phyloP scores from a whole-genome alignment of 306 rosid species.

The Pyrus bretschneideri region DNA sequence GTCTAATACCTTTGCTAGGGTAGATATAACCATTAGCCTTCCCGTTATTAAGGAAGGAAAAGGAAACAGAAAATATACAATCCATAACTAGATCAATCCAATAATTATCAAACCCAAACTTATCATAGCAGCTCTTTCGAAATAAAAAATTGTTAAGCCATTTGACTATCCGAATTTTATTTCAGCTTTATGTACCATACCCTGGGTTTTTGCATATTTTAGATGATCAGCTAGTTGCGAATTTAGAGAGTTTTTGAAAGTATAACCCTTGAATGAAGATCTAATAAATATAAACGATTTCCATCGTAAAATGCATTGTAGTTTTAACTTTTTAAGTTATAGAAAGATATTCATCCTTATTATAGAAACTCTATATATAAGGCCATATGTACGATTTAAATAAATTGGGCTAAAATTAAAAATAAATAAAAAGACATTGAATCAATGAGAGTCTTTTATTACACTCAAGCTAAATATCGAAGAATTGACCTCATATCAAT shows the following conservation, averaged over 20 bases:
- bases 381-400: too few species aligned
- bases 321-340: too few species aligned
- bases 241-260: not conserved
- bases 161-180: not conserved
- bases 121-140: not conserved
- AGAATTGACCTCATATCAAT: not conserved
- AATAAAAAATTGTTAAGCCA: not conserved
- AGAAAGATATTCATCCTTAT: too few species aligned
- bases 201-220: not conserved
- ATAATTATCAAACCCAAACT: not conserved
- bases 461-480: not conserved
- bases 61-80: too few species aligned
- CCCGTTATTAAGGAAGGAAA: not conserved
- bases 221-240: not conserved
- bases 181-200: too few species aligned
- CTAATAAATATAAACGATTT: too few species aligned
- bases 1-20: too few species aligned
- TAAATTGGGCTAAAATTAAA: not conserved
- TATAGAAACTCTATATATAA: too few species aligned
- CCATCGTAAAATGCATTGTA: too few species aligned
- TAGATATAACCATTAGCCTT: too few species aligned
- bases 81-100: not conserved
- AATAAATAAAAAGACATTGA: not conserved
- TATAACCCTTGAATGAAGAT: not conserved
- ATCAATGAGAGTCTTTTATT: not conserved